Percentiles rank a stretch among this genome's conserved stretches.
Evolutionary conservation across 106 monocot genomes (phyloP).

Genomic region (Allium sativum): DNA sequence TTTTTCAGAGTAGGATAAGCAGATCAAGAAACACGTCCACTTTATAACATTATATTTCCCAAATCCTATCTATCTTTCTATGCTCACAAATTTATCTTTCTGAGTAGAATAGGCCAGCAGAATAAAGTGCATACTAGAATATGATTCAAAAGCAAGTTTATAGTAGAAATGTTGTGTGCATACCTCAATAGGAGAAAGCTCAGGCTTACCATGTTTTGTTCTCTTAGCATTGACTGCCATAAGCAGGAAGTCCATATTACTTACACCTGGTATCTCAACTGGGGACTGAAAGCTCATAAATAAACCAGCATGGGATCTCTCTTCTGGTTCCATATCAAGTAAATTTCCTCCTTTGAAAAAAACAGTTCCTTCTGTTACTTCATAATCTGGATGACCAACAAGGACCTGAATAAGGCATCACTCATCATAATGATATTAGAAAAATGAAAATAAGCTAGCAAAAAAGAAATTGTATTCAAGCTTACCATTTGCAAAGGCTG

Average conservation of each 20-base stretch:
- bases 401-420: slow-evolving; percentile 55
- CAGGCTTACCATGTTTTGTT: slow-evolving; percentile 52
- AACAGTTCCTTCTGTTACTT: slow-evolving; percentile 79
- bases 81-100: no score
- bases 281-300: slow-evolving; percentile 97
- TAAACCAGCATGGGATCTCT: slow-evolving; percentile 80
- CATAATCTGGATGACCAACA: slow-evolving; percentile 97
- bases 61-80: no score
- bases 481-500: no score
- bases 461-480: no score
- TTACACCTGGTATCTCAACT: slow-evolving; percentile 96
- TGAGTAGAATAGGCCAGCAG: no score
- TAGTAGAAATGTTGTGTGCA: background rate
- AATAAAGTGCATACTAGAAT: slow-evolving; percentile 1
- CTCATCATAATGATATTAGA: background rate
- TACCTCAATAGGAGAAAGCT: slow-evolving; percentile 80
- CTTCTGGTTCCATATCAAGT: slow-evolving; percentile 92
- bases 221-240: slow-evolving; percentile 79
- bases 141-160: background rate
- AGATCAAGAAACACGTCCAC: no score
- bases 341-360: slow-evolving; percentile 81
- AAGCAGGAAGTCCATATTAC: slow-evolving; percentile 90
- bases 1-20: no score
- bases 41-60: no score
- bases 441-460: no score